Base-by-base conservation (phyloP, 495 filamentous ascomycete genomes). In the Tuber umbilicatum region DNA sequence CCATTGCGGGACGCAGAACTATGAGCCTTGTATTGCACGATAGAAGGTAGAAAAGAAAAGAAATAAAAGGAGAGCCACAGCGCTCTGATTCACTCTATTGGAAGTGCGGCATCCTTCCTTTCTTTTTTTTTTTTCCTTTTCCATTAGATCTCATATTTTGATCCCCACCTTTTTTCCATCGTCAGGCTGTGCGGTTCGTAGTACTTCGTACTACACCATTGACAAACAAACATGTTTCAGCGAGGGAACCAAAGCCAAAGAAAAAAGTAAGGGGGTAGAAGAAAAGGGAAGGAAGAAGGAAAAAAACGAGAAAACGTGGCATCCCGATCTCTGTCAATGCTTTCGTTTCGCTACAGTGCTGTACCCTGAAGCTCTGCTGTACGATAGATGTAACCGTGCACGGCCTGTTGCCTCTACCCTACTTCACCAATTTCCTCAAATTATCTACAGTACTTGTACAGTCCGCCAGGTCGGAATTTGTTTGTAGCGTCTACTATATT, bases 311-410 rank as follows among this genome's bases (percentile, higher is more conserved):
- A 64, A 64, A 64, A 64, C 55, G 55, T 64, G 55, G 55, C 55
- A 64, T 64, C 55, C 55, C 55, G 55, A 64, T 64, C 17, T 64
- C 55, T 64, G 55, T 64, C 55, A 64, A 31, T 64, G 55, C 55
- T 64, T 35, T 64, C 14, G 55, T 35, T 64, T 64, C 55, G 55
- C 10, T 64, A n/a, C n/a, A n/a, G n/a, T n/a, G n/a, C n/a, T n/a
- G n/a, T n/a, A 35, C 55, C 55, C 55, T 17, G 17, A 17, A 35
- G 7, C 55, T 64, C 14, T 64, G 55, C 55, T 64, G 27, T n/a
- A n/a, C n/a, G n/a, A n/a, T n/a, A n/a, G n/a, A n/a, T n/a, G n/a
- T 35, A 16, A 64, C 55, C 55, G 55, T 64, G 55, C 55, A 35
- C 55, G 55, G n/a, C 55, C 35, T 16, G 31, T 5, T 64, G 55